Percentiles rank a stretch among this genome's conserved stretches.
Evolutionary conservation across 2,329 filamentous ascomycete species (phyloP).

Genomic region (Ceratocystis smalleyi): DNA sequence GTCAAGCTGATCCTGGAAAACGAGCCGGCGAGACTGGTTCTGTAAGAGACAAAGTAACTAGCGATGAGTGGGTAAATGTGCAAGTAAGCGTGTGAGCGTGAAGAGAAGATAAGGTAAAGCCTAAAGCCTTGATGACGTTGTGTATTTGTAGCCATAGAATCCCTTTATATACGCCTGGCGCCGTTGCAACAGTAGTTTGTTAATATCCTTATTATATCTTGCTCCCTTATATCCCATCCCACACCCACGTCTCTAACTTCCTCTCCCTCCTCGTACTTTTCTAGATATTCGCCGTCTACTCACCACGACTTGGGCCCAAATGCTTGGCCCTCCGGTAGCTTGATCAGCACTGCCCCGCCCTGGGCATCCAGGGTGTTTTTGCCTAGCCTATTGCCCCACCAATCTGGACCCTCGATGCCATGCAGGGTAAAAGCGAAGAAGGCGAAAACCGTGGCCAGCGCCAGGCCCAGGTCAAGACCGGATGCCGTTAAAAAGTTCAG

Average conservation of each 20-base stretch:
- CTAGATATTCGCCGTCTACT: not conserved
- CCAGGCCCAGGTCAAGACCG: slow-evolving; percentile 52
- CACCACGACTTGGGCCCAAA: slow-evolving; percentile 47
- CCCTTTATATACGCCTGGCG: slow-evolving; percentile 17
- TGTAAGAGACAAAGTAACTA: slow-evolving; percentile 27
- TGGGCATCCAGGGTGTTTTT: slow-evolving; percentile 45
- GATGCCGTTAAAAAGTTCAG: slow-evolving; percentile 60
- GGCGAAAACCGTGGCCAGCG: slow-evolving; percentile 50
- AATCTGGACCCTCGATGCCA: slow-evolving; percentile 43
- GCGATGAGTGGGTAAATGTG: slow-evolving; percentile 6
- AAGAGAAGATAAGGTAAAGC: not conserved
- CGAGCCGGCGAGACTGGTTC: slow-evolving; percentile 60
- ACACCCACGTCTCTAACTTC: not conserved
- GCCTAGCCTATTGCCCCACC: slow-evolving; percentile 54
- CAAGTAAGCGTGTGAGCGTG: not conserved
- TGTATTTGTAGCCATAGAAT: slow-evolving; percentile 16
- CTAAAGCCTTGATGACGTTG: slow-evolving; percentile 12
- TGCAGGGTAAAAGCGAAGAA: slow-evolving; percentile 55
- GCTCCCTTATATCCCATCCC: not conserved
- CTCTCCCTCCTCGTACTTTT: not conserved
- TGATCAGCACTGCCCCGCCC: slow-evolving; percentile 42
- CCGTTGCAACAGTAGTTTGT: slow-evolving; percentile 10
- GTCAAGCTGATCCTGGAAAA: slow-evolving; percentile 71
- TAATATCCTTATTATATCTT: slow-evolving; percentile 8
- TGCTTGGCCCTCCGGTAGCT: slow-evolving; percentile 36